A percentile compares a stretch with the other conserved stretches of the same genome.
These are phyloP conservation scores for Leccinum subgranulosum DNA, from an alignment of 768 basidiomycete species.

Conservation along the genomic window DNA sequence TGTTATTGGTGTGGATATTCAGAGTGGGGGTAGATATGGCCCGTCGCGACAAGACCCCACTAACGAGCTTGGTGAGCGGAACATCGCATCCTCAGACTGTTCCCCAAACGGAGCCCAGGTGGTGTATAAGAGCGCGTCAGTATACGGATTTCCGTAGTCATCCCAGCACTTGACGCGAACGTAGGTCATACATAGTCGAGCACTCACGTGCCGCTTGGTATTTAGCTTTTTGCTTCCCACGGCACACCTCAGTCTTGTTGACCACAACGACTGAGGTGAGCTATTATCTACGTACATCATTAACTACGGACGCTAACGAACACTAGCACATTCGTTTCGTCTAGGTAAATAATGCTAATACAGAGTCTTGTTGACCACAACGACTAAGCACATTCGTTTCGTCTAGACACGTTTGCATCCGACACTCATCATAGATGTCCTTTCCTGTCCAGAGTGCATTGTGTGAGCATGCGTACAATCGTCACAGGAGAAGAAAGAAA, in stretches of 20 bases:
- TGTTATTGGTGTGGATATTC: conserved; percentile 6
- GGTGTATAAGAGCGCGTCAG: conserved; percentile 56
- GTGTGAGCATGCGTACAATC: background rate
- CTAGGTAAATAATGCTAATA: too few relatives aligned
- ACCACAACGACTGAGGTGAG: too few relatives aligned
- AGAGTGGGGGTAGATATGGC: background rate
- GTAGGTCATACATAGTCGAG: too few relatives aligned
- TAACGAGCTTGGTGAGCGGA: conserved; percentile 21
- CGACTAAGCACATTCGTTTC: too few relatives aligned
- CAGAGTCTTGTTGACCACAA: too few relatives aligned
- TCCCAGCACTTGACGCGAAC: conserved; percentile 75
- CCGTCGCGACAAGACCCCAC: background rate
- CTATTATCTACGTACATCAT: too few relatives aligned
- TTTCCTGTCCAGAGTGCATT: conserved; percentile 41
- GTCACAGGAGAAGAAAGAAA: background rate
- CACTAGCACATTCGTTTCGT: too few relatives aligned
- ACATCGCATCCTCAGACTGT: conserved; percentile 27
- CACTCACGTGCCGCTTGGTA: too few relatives aligned
- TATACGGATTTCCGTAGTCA: conserved; percentile 58
- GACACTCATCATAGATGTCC: conserved; percentile 40
- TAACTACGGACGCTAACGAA: too few relatives aligned
- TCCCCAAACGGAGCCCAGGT: conserved; percentile 30
- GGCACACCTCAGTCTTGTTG: too few relatives aligned
- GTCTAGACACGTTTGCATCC: too few relatives aligned
- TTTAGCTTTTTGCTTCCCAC: too few relatives aligned